phyloP scores from a whole-genome alignment of 306 rosid genomes.

The Myrica gale region DNA sequence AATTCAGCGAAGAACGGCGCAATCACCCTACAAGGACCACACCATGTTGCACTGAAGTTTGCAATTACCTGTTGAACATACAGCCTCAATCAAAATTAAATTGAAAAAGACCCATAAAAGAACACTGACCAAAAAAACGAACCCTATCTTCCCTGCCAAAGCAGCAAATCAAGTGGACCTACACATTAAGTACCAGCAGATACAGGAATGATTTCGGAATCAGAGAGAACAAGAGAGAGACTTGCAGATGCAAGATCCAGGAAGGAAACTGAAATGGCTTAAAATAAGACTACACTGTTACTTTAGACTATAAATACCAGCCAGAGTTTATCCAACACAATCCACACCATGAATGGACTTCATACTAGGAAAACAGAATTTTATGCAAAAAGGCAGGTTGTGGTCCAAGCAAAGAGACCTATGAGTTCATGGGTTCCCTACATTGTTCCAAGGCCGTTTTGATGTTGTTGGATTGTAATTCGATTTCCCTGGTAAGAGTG shows the following conservation, averaged over 20 bases:
- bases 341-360: constrained; percentile 5
- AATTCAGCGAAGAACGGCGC: constrained; percentile 71
- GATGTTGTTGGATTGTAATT: constrained; percentile 3
- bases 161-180: constrained; percentile 14
- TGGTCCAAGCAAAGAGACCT: not conserved
- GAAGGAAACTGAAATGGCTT: not conserved
- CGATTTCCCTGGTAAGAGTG: not conserved
- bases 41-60: constrained; percentile 96
- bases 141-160: not conserved
- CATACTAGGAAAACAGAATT: not conserved
- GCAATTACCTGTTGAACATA: constrained; percentile 69
- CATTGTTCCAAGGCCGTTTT: not conserved
- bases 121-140: not conserved
- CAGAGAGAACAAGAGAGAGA: constrained; percentile 10
- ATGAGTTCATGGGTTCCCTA: not conserved
- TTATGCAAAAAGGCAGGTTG: not conserved
- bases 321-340: not conserved
- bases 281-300: not conserved
- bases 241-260: constrained; percentile 6
- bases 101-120: not conserved
- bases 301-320: not conserved
- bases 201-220: not conserved
- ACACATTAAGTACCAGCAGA: constrained; percentile 7
- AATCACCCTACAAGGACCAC: constrained; percentile 89
- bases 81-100: constrained; percentile 21